A percentile compares a stretch with the other conserved stretches of the same genome.
These are phyloP conservation scores for Xylariales sp. DNA, from an alignment of 2,329 filamentous ascomycete species.

Conservation along the genomic window DNA sequence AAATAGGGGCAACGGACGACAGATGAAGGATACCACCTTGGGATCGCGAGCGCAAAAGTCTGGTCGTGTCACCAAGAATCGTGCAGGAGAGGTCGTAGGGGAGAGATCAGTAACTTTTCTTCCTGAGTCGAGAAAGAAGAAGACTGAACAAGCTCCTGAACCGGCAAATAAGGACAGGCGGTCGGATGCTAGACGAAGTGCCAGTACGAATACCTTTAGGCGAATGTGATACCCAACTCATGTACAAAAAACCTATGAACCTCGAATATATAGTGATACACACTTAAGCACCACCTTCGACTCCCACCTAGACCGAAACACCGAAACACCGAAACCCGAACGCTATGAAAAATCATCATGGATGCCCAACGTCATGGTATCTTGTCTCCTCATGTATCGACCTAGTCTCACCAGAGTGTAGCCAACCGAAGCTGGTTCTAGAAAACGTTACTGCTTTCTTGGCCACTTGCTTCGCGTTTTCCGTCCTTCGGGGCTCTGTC, in stretches of 20 bases:
- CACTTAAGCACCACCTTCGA: background rate
- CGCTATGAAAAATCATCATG: too few species aligned
- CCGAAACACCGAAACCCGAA: slow-evolving; percentile 13
- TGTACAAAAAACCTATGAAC: slow-evolving; percentile 9
- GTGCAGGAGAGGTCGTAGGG: slow-evolving; percentile 48
- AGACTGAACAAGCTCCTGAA: slow-evolving; percentile 20
- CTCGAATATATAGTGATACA: slow-evolving; percentile 15
- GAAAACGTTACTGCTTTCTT: slow-evolving; percentile 24
- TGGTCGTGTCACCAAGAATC: slow-evolving; percentile 40
- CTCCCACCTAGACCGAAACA: slow-evolving; percentile 5
- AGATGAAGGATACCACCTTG: slow-evolving; percentile 50
- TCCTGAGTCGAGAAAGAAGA: slow-evolving; percentile 52
- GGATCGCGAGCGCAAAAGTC: slow-evolving; percentile 51
- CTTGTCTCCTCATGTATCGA: too few species aligned
- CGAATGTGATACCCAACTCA: slow-evolving; percentile 50
- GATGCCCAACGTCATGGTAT: too few species aligned
- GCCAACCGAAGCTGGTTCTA: too few species aligned
- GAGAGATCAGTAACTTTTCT: slow-evolving; percentile 71
- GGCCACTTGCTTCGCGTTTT: slow-evolving; percentile 21
- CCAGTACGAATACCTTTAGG: slow-evolving; percentile 69
- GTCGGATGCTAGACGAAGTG: slow-evolving; percentile 56
- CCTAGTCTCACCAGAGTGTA: too few species aligned
- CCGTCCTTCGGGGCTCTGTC: slow-evolving; percentile 21
- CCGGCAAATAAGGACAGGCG: slow-evolving; percentile 19
- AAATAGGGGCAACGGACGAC: slow-evolving; percentile 55